Conservation (phyloP, 305 asterid species). For the Rubia tinctorum region DNA sequence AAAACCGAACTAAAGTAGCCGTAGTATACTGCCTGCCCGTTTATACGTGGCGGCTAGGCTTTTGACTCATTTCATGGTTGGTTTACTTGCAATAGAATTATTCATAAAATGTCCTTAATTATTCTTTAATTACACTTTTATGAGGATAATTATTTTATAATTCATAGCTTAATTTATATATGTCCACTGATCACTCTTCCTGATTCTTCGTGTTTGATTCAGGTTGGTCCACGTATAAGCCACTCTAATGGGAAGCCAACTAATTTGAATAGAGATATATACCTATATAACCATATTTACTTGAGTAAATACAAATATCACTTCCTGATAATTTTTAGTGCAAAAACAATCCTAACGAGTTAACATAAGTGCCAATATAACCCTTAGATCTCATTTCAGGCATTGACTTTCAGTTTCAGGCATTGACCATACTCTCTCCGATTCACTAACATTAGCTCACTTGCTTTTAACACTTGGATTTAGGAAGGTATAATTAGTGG, state of each 20-base stretch:
- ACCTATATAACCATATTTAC: too few species aligned
- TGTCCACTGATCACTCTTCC: neutral
- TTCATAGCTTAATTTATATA: neutral
- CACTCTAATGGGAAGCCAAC: neutral
- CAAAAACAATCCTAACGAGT: too few species aligned
- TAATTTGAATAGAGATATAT: too few species aligned
- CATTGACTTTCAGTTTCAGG: too few species aligned
- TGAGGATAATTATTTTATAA: neutral
- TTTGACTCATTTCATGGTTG: neutral
- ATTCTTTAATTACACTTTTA: neutral
- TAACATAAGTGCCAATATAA: too few species aligned
- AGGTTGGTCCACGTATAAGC: neutral
- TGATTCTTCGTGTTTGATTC: neutral
- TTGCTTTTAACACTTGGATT: too few species aligned
- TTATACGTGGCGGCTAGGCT: slow-evolving; percentile 13
- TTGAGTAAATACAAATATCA: too few species aligned
- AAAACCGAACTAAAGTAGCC: neutral
- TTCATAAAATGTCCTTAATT: neutral
- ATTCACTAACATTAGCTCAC: too few species aligned
- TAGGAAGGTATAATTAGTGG: too few species aligned
- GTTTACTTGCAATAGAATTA: neutral
- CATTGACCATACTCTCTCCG: too few species aligned
- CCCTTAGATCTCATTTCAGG: too few species aligned
- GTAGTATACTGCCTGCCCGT: neutral
- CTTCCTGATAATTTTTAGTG: too few species aligned